A percentile compares a stretch with the other conserved stretches of the same genome.
phyloP scores from a whole-genome alignment of 2,329 filamentous ascomycete species.

The Paramyrothecium roridum region DNA sequence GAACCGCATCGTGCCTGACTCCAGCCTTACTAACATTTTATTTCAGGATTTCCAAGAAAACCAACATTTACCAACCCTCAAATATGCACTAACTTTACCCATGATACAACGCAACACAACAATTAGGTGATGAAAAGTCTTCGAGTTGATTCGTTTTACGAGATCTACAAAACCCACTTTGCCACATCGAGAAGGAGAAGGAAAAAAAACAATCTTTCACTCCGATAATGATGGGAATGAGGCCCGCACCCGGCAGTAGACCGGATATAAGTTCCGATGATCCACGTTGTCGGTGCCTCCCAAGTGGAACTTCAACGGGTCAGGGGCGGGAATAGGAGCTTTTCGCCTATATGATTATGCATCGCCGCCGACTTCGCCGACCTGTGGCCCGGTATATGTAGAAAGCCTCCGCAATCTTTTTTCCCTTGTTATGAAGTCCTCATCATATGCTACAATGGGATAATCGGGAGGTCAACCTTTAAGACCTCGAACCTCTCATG shows the following conservation, averaged over 20 bases:
- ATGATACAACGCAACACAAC: too few species aligned
- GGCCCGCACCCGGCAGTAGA: background rate
- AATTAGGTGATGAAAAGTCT: too few species aligned
- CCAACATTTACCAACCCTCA: too few species aligned
- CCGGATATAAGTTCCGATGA: background rate
- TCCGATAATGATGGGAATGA: background rate
- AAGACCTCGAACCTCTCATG: too few species aligned
- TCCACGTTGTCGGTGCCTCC: background rate
- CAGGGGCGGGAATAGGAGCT: background rate
- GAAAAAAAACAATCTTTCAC: background rate
- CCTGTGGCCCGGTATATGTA: background rate
- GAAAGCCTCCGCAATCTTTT: background rate
- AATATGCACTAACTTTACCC: too few species aligned
- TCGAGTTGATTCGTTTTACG: too few species aligned
- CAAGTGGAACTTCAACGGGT: background rate
- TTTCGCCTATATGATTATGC: background rate
- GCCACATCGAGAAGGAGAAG: background rate
- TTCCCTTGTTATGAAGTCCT: background rate
- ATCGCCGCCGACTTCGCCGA: background rate
- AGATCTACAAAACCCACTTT: background rate
- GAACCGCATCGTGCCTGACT: too few species aligned
- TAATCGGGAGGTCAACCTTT: background rate
- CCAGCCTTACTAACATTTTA: too few species aligned
- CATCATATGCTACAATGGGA: background rate
- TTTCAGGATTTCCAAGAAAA: too few species aligned